Evolutionary conservation across 257 asterid species (phyloP).

Genomic region (Anisodus acutangulus): DNA sequence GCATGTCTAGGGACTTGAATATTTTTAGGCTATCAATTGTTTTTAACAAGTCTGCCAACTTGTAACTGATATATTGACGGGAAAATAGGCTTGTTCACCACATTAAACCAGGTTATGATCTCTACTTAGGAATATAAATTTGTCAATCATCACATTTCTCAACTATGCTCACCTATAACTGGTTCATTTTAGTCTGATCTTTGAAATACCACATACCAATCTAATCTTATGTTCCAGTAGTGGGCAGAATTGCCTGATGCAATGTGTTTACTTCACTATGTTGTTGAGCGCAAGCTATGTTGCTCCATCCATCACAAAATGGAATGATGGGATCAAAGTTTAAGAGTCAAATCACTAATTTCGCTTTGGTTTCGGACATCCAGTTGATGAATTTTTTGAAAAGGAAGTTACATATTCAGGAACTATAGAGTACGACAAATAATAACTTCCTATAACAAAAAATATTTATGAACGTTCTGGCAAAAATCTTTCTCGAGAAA

Average conservation of each 20-base stretch:
- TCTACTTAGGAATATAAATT: not conserved
- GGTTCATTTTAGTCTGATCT: constrained; percentile 2
- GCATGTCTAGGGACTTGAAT: not conserved
- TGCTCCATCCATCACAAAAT: not conserved
- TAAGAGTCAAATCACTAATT: not conserved
- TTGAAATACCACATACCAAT: not conserved
- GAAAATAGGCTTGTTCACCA: not conserved
- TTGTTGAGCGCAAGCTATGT: not conserved
- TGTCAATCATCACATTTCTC: not conserved
- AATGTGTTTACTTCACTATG: not conserved
- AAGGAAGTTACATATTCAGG: not conserved
- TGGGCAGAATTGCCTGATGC: not conserved
- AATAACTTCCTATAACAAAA: not conserved
- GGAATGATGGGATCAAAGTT: not conserved
- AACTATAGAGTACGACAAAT: not conserved
- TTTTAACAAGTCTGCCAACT: not conserved
- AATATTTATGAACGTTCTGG: not conserved
- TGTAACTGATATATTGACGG: constrained; percentile 1
- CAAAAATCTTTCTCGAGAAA: not conserved
- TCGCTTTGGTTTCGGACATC: not conserved
- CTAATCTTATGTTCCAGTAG: not conserved
- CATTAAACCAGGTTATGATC: constrained; percentile 9
- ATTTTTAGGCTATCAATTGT: not conserved
- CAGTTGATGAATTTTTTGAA: not conserved
- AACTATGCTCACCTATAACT: not conserved